Evolutionary conservation across 2,329 filamentous ascomycete genomes (phyloP).

Genomic region (Fusarium sp.): DNA sequence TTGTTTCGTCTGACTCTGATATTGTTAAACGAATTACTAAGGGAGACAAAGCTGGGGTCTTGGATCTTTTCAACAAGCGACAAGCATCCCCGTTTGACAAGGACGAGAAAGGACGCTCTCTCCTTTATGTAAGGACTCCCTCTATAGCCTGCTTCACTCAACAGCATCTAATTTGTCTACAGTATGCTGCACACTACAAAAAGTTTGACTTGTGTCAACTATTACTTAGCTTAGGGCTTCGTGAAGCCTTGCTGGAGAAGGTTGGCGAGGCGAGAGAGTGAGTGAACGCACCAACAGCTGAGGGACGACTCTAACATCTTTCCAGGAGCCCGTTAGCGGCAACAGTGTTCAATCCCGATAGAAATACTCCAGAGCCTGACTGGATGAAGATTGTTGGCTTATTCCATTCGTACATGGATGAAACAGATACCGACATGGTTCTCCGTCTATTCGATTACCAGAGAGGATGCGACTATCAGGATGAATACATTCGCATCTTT

Average conservation of each 20-base stretch:
- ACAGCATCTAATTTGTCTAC: no score
- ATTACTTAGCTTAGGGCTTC: slow-evolving; percentile 30
- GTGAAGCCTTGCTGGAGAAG: not conserved
- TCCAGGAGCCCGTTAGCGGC: slow-evolving; percentile 5
- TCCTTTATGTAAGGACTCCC: slow-evolving; percentile 33
- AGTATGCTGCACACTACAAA: slow-evolving; percentile 26
- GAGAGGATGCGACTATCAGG: not conserved
- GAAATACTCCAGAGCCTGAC: not conserved
- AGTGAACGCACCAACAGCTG: not conserved
- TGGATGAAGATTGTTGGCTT: slow-evolving; percentile 22
- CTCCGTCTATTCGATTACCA: slow-evolving; percentile 36
- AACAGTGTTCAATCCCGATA: not conserved
- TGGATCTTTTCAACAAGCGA: slow-evolving; percentile 34
- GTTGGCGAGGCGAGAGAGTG: not conserved
- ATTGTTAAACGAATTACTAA: slow-evolving; percentile 16
- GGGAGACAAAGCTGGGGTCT: slow-evolving; percentile 37
- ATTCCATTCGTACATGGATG: slow-evolving; percentile 39
- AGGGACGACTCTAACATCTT: not conserved
- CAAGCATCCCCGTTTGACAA: slow-evolving; percentile 45
- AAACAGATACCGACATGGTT: slow-evolving; percentile 23
- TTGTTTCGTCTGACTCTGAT: slow-evolving; percentile 26
- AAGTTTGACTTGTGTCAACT: slow-evolving; percentile 34
- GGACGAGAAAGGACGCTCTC: not conserved
- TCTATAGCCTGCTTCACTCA: no score
- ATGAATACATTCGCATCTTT: slow-evolving; percentile 25